These are phyloP conservation scores for Pythium guiyangense DNA, from an alignment of 352 stramenopile genomes.

Conservation along the genomic window DNA sequence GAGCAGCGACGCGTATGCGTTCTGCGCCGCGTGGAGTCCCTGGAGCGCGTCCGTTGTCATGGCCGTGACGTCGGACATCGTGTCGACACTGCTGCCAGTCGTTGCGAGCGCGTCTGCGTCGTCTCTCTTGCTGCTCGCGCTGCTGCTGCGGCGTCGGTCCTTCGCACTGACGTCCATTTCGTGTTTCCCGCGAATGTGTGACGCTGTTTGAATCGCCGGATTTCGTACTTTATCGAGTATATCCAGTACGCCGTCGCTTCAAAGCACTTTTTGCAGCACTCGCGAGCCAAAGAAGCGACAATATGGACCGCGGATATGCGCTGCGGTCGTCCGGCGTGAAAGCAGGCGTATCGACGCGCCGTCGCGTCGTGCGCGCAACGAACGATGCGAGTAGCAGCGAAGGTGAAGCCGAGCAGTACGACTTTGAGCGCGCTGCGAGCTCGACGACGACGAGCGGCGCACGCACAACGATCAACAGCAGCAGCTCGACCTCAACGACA, in stretches of 20 bases:
- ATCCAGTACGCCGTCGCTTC: neutral
- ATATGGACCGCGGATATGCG: conserved; percentile 23
- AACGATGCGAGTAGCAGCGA: neutral
- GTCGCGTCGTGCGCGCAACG: conserved; percentile 1
- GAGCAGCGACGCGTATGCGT: conserved; percentile 50
- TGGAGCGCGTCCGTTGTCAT: conserved; percentile 20
- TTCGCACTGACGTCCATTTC: conserved; percentile 8
- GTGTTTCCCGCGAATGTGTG: neutral
- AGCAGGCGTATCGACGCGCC: neutral
- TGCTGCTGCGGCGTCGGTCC: conserved; percentile 18
- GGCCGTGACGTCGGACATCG: conserved; percentile 9
- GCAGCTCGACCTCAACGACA: neutral
- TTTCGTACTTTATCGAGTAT: neutral
- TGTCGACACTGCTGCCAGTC: neutral
- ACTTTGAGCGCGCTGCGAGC: conserved; percentile 5
- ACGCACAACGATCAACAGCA: neutral
- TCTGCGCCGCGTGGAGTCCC: conserved; percentile 17
- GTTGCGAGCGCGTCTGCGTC: conserved; percentile 13
- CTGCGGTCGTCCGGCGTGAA: conserved; percentile 23
- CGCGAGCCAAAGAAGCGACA: neutral
- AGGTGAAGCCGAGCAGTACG: conserved; percentile 9
- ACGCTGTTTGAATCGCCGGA: neutral
- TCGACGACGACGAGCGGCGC: neutral
- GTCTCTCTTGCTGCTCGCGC: conserved; percentile 7
- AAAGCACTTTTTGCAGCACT: no score